Evolutionary conservation across 1,284 basidiomycete genomes (phyloP).

Genomic region (Moesziomyces antarcticus): DNA sequence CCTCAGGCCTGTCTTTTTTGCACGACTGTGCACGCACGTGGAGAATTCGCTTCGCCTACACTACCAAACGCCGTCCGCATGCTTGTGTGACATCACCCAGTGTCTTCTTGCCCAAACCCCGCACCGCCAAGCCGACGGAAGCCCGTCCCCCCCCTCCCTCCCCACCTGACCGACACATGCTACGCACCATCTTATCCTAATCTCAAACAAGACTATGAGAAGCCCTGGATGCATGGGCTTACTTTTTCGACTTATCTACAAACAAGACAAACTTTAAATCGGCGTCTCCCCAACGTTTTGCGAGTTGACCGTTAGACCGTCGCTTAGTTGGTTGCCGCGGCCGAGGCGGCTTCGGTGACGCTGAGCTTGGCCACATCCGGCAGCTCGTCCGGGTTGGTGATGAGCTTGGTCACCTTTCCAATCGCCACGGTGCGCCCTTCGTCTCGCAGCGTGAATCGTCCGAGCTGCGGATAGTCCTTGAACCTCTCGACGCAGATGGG

Average conservation of each 20-base stretch:
- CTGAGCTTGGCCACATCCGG: constrained; percentile 58
- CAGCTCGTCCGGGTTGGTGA: constrained; percentile 50
- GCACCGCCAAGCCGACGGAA: neutral
- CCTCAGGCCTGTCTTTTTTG: too few relatives aligned
- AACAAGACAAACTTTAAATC: neutral
- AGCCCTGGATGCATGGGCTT: neutral
- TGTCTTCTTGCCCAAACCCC: too few relatives aligned
- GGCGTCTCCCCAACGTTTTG: neutral
- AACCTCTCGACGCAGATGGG: constrained; percentile 65
- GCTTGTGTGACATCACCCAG: too few relatives aligned
- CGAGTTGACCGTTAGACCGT: too few relatives aligned
- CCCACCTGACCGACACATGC: neutral
- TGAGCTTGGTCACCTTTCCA: constrained; percentile 66
- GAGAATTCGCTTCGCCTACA: too few relatives aligned
- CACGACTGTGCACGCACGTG: too few relatives aligned
- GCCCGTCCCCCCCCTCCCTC: too few relatives aligned
- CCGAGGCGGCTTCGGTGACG: constrained; percentile 34
- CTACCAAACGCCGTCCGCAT: too few relatives aligned
- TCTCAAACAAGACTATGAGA: neutral
- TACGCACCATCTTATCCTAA: neutral
- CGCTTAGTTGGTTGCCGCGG: constrained; percentile 28
- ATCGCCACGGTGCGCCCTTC: constrained; percentile 66
- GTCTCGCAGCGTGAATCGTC: constrained; percentile 66
- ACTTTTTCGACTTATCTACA: neutral
- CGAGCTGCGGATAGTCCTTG: constrained; percentile 66